Evolutionary conservation across 371 early-diverging fungal species (phyloP).

Genomic region (Mycotypha africana): DNA sequence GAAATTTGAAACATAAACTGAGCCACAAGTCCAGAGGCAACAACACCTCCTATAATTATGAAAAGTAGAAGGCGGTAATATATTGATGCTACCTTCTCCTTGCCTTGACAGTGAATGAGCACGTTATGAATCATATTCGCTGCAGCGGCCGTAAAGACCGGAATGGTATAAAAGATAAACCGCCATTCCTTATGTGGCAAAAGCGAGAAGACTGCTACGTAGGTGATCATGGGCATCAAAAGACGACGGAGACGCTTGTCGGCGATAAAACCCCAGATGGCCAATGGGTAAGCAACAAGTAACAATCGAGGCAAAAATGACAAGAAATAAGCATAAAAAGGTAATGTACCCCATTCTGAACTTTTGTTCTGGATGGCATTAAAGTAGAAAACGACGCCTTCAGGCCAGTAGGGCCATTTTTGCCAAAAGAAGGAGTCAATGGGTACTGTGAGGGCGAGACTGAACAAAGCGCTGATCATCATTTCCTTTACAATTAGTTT

Average conservation of each 20-base stretch:
- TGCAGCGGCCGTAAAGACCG: conserved; percentile 77
- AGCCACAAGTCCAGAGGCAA: conserved; percentile 29
- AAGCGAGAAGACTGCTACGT: conserved; percentile 63
- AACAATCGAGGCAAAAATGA: conserved; percentile 72
- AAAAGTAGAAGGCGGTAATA: too few species aligned
- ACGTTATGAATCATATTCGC: conserved; percentile 34
- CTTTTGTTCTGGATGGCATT: conserved; percentile 78
- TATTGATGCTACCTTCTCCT: too few species aligned
- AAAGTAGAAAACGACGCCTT: conserved; percentile 78
- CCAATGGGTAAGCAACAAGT: conserved; percentile 64
- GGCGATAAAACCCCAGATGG: conserved; percentile 32
- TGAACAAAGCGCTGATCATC: conserved; percentile 26
- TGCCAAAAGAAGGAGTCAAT: conserved; percentile 89
- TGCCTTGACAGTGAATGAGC: conserved; percentile 12
- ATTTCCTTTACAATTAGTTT: conserved; percentile 9
- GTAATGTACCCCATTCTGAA: conserved; percentile 79
- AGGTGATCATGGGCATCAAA: conserved; percentile 51
- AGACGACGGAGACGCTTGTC: conserved; percentile 48
- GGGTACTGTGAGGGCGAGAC: conserved; percentile 47
- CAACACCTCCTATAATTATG: conserved; percentile 18
- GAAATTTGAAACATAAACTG: conserved; percentile 59
- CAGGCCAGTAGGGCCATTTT: conserved; percentile 73
- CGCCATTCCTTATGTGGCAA: conserved; percentile 97
- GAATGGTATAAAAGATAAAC: conserved; percentile 87
- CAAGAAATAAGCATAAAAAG: conserved; percentile 73